Percentiles rank a stretch among this genome's conserved stretches.
These are phyloP conservation scores for Posidonia oceanica DNA, from an alignment of 116 monocot species.

Conservation along the genomic window DNA sequence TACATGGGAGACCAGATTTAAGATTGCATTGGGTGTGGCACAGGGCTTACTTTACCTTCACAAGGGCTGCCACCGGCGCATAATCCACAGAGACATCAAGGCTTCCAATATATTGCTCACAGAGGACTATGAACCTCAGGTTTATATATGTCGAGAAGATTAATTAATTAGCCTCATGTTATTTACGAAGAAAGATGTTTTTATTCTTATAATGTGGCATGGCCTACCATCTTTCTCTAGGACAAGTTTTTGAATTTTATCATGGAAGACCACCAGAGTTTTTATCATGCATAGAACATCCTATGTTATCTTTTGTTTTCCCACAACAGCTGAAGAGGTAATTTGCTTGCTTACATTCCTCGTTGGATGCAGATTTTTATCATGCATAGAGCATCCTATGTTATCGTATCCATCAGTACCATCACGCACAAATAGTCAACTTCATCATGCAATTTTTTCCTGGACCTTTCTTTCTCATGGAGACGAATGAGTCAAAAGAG, in stretches of 20 bases:
- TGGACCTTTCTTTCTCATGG: slow-evolving; percentile 22
- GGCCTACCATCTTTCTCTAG: too few species aligned
- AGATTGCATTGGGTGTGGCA: slow-evolving; percentile 30
- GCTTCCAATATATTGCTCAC: slow-evolving; percentile 35
- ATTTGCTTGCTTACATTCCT: not conserved
- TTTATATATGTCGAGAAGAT: not conserved
- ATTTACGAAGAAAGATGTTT: too few species aligned
- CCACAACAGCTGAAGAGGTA: too few species aligned
- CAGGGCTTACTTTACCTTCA: slow-evolving; percentile 27
- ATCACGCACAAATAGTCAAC: not conserved
- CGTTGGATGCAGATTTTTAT: slow-evolving; percentile 19
- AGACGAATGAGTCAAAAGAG: slow-evolving; percentile 13
- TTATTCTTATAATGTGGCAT: too few species aligned
- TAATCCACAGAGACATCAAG: slow-evolving; percentile 42
- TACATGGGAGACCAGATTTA: slow-evolving; percentile 19
- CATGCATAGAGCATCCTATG: slow-evolving; percentile 32
- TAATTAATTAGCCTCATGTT: too few species aligned
- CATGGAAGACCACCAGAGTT: too few species aligned
- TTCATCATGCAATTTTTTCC: not conserved
- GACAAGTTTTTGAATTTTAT: too few species aligned
- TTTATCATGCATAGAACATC: too few species aligned
- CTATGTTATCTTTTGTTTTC: too few species aligned
- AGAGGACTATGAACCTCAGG: slow-evolving; percentile 28
- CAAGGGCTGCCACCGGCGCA: slow-evolving; percentile 28
- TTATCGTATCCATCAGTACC: not conserved